phyloP scores from a whole-genome alignment of 2,329 filamentous ascomycete species.

The Epichloe glyceriae region DNA sequence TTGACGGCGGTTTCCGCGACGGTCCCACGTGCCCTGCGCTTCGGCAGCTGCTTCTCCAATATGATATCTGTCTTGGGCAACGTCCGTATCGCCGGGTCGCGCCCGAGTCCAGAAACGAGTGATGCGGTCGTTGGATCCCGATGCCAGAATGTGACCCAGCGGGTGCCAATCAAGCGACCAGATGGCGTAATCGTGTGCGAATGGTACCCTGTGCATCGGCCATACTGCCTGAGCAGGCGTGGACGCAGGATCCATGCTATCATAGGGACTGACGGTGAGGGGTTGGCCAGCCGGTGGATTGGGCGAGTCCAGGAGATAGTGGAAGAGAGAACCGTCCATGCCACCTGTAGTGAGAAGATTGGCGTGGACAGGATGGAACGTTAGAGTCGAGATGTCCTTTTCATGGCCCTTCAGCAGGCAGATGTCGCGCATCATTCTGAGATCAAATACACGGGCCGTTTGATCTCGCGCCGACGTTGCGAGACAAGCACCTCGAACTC shows the following conservation, averaged over 20 bases:
- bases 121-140: slow-evolving; percentile 90
- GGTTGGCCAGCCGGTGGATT: slow-evolving; percentile 67
- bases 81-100: slow-evolving; percentile 73
- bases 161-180: slow-evolving; percentile 99
- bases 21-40: slow-evolving; percentile 87
- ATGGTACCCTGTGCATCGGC: slow-evolving; percentile 75
- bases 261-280: slow-evolving; percentile 67
- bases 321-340: slow-evolving; percentile 76
- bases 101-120: slow-evolving; percentile 94
- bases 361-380: slow-evolving; percentile 88
- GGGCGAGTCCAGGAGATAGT: slow-evolving; percentile 92
- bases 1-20: slow-evolving; percentile 63
- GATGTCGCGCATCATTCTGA: slow-evolving; percentile 97
- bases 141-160: slow-evolving; percentile 85
- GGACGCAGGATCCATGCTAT: slow-evolving; percentile 65
- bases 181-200: slow-evolving; percentile 87
- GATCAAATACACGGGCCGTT: slow-evolving; percentile 83
- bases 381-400: slow-evolving; percentile 84
- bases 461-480: slow-evolving; percentile 90
- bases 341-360: slow-evolving; percentile 84
- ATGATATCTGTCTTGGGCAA: slow-evolving; percentile 84
- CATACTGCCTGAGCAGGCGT: slow-evolving; percentile 82
- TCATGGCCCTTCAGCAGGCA: slow-evolving; percentile 87
- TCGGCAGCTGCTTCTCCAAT: slow-evolving; percentile 89
- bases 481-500: slow-evolving; percentile 68